Evolutionary conservation across 768 basidiomycete genomes (phyloP).

Genomic region (Panaeolus papilionaceus): DNA sequence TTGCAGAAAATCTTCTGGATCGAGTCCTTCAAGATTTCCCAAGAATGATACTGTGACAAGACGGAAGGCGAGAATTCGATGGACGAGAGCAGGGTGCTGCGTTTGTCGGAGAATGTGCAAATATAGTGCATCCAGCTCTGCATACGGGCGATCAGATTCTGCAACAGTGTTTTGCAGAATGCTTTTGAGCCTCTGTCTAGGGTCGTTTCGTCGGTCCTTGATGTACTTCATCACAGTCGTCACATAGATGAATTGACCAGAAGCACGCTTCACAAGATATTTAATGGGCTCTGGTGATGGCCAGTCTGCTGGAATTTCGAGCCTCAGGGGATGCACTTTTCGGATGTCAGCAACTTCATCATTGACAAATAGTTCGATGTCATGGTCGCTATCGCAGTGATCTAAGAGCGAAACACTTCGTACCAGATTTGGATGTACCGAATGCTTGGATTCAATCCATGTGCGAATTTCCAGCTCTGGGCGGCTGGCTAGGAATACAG

Average conservation of each 20-base stretch:
- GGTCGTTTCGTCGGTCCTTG: slow-evolving; percentile 13
- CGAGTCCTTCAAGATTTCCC: not conserved
- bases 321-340: not conserved
- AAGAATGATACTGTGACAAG: not conserved
- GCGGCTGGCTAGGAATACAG: slow-evolving; percentile 20
- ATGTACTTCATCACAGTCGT: slow-evolving; percentile 20
- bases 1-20: not conserved
- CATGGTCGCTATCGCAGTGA: slow-evolving; percentile 16
- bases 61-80: not conserved
- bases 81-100: not conserved
- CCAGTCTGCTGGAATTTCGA: slow-evolving; percentile 13
- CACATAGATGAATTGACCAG: slow-evolving; percentile 22
- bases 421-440: not conserved
- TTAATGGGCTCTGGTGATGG: slow-evolving; percentile 5
- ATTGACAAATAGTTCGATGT: slow-evolving; percentile 17
- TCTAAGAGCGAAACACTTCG: slow-evolving; percentile 16
- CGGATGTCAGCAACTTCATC: not conserved
- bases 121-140: slow-evolving; percentile 10
- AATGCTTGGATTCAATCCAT: slow-evolving; percentile 1
- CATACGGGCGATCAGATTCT: not conserved
- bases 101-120: not conserved
- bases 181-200: slow-evolving; percentile 11
- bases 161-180: not conserved
- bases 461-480: slow-evolving; percentile 18
- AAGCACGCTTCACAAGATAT: slow-evolving; percentile 17